A percentile compares a stretch with the other conserved stretches of the same genome.
These are phyloP conservation scores for Aspergillus sp. DNA, from an alignment of 2,329 filamentous ascomycete genomes.

Conservation along the genomic window DNA sequence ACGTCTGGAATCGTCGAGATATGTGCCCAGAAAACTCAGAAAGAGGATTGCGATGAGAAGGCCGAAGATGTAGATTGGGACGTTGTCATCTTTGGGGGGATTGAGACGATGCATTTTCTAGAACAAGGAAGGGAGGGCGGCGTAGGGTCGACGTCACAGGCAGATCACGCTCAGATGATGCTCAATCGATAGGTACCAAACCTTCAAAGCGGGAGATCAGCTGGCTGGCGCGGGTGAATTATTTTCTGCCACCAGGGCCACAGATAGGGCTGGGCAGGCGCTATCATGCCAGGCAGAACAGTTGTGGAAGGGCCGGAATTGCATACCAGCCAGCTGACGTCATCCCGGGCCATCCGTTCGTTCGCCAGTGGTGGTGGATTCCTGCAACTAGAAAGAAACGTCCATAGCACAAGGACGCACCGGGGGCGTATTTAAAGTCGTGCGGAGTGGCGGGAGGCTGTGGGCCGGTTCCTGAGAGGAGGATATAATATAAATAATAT, in stretches of 20 bases:
- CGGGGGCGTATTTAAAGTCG: neutral
- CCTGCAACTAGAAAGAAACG: too few relatives aligned
- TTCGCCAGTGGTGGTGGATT: neutral
- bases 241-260: neutral
- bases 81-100: conserved; percentile 23
- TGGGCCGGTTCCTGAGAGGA: neutral
- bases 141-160: conserved; percentile 22
- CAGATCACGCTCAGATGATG: neutral
- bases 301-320: neutral
- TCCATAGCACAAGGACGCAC: neutral
- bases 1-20: conserved; percentile 15
- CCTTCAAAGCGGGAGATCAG: too few relatives aligned
- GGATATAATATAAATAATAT: too few relatives aligned
- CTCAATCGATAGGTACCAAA: too few relatives aligned
- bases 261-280: neutral
- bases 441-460: neutral
- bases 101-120: conserved; percentile 23
- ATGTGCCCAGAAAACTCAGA: conserved; percentile 25
- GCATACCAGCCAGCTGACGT: conserved; percentile 14
- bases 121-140: neutral
- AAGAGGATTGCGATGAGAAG: conserved; percentile 26
- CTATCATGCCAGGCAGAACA: neutral
- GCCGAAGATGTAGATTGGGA: conserved; percentile 27
- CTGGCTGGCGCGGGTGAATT: neutral
- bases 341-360: conserved; percentile 8